A percentile compares a stretch with the other conserved stretches of the same genome.
Conservation (phyloP, 306 rosid genomes). For the Cucurbita moschata region DNA sequence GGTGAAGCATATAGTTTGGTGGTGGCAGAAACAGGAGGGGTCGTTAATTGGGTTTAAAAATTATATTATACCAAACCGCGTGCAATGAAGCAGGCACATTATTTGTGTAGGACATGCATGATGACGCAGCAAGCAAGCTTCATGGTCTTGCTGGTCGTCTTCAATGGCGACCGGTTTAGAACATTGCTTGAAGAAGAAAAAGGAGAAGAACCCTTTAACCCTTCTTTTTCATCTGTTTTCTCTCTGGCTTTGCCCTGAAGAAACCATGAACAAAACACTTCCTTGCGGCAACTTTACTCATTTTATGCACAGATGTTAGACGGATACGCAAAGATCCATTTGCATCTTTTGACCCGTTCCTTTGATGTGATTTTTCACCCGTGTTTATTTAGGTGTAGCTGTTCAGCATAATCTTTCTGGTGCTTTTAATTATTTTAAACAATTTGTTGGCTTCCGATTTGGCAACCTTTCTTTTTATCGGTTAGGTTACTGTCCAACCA, state of each 20-base stretch:
- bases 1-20: neutral
- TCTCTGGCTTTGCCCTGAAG: neutral
- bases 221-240: neutral
- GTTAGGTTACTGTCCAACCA: neutral
- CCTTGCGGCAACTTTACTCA: conserved; percentile 6
- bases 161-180: neutral
- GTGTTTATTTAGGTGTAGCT: neutral
- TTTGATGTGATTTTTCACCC: conserved; percentile 4
- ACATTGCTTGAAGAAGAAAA: neutral
- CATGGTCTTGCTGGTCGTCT: neutral
- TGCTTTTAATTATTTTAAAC: neutral
- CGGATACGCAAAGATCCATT: neutral
- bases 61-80: conserved; percentile 2
- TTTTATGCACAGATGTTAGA: neutral
- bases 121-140: neutral
- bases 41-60: neutral
- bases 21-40: neutral
- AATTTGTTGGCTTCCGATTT: neutral
- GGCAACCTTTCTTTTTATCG: neutral
- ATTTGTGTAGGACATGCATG: neutral
- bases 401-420: neutral
- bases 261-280: neutral
- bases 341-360: neutral
- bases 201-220: neutral
- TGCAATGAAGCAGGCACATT: neutral